Evolutionary conservation across 2,329 filamentous ascomycete species (phyloP), one percentile per base, ranked within the genome.

Genomic region (Canariomyces notabilis): DNA sequence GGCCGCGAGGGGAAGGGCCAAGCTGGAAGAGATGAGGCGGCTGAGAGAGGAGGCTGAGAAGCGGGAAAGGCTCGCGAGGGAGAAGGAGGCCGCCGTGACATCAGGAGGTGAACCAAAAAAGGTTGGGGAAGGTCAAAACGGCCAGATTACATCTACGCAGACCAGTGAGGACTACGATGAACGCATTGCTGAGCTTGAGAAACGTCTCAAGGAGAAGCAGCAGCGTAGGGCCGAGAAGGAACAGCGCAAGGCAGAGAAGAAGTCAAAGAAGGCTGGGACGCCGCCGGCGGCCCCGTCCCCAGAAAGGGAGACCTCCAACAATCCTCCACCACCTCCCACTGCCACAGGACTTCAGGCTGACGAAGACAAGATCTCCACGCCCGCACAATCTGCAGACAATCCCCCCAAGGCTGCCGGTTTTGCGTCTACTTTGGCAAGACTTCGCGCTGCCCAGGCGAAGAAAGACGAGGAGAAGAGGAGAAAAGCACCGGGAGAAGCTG

Each of bases 391-490:
- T n/a, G 31, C 31, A 6, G 21, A 29, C 16, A 12, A 20, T 9
- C 14, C 46, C 6, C 16, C 33, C 0, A 44, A 45, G 16, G 14
- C 44, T 7, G 34, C 44, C 18, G 42, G 48, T 11, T 62, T 67
- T 59, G 56, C 57, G 8, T 48, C 56, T n/a, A 80, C 74, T 1
- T 70, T 80, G 65, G 80, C 76, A 49, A 70, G 76, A 46, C 54
- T 82, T 33, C 75, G 75, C 53, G 77, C 73, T 46, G 77, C 77
- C 19, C 77, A 81, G 59, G 72, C 77, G 11, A 76, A 77, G 50
- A 76, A 48, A 15, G 54, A 59, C 2, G 58, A 78, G 42, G 70
- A 80, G 52, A 68, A 77, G 44, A 59, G 66, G 35, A 69, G 67
- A 55, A 69, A 77, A 41, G 61, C 62, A 34, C 69, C 72, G 46